Base-by-base conservation (phyloP, 257 asterid genomes). In the Fraxinus excelsior region DNA sequence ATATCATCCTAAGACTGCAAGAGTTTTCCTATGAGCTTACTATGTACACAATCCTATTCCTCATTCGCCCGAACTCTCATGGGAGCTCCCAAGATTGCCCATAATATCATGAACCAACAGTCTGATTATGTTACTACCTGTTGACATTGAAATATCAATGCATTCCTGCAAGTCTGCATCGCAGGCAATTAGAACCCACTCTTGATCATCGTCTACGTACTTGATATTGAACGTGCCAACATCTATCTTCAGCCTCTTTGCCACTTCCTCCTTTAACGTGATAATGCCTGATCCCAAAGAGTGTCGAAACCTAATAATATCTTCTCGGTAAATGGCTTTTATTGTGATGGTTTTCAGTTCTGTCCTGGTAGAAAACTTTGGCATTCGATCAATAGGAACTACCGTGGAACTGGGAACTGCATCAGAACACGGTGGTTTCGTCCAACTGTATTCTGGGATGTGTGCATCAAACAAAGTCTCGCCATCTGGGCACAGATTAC, bases 191-290 rank as follows among this genome's bases (percentile, higher is more conserved):
- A 89, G 82, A 42, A 94, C 97, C 99, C 97, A 94, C 78, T 94
- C 99, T 0, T 87, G 94, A 65, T 92, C 99, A 62, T 92, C 97
- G 28, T 92, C 99, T 7, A 90, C 87, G 81, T 94, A 90, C 84
- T 92, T 94, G 26, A 94, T 85, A 74, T 92, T 94, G 0, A 92
- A 94, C 0, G 93, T 92, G n/a, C 96, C 99, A 71, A 71, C 16
- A 83, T 91, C 97, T 73, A 94, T 40, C 81, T 87, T 91, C 64
- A 94, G 81, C 87, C 97, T 85, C 87, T 91, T 94, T 8, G 88
- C 91, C 76, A 92, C 95, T 82, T 91, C 97, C 82, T 94, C 97
- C 80, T 82, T 88, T 67, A 94, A 72, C 83, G 73, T 90, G 72
- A 62, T 71, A 35, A 90, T 86, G 4, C 96, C 87, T 0, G 95